Percentiles rank a stretch among this genome's conserved stretches.
These are phyloP conservation scores for Fusarium citri DNA, from an alignment of 2,329 filamentous ascomycete genomes.

Conservation along the genomic window DNA sequence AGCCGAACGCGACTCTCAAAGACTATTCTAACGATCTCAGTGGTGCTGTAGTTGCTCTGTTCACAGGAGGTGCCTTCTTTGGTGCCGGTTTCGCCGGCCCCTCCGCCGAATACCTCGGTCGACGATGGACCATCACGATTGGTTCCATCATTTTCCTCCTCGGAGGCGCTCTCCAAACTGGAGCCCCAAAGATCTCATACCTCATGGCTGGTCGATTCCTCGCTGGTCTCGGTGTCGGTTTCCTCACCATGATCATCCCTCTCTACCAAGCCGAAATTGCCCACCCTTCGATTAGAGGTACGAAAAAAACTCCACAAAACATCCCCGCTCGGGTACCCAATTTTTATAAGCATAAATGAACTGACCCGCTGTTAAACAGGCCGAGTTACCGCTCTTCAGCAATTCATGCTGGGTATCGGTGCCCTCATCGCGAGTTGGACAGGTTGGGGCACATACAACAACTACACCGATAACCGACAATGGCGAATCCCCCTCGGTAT, in stretches of 20 bases:
- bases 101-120: constrained; percentile 72
- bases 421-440: constrained; percentile 79
- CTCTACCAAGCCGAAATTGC: constrained; percentile 82
- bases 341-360: constrained; percentile 9
- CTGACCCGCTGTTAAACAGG: not conserved
- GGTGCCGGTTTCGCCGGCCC: constrained; percentile 74
- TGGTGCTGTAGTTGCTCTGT: constrained; percentile 69
- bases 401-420: constrained; percentile 86
- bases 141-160: constrained; percentile 77
- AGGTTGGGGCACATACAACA: constrained; percentile 67
- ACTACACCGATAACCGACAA: constrained; percentile 47
- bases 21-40: not conserved
- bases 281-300: constrained; percentile 62
- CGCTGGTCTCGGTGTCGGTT: constrained; percentile 64
- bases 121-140: constrained; percentile 76
- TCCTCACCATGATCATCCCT: constrained; percentile 52
- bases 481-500: constrained; percentile 67
- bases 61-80: constrained; percentile 79
- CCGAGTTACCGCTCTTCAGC: constrained; percentile 70
- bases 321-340: constrained; percentile 68
- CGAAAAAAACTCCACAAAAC: constrained; percentile 46
- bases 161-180: constrained; percentile 79
- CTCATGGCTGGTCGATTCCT: constrained; percentile 77
- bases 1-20: not conserved
- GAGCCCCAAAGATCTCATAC: constrained; percentile 67